Conservation (phyloP, 306 rosid species). For the Geum urbanum region DNA sequence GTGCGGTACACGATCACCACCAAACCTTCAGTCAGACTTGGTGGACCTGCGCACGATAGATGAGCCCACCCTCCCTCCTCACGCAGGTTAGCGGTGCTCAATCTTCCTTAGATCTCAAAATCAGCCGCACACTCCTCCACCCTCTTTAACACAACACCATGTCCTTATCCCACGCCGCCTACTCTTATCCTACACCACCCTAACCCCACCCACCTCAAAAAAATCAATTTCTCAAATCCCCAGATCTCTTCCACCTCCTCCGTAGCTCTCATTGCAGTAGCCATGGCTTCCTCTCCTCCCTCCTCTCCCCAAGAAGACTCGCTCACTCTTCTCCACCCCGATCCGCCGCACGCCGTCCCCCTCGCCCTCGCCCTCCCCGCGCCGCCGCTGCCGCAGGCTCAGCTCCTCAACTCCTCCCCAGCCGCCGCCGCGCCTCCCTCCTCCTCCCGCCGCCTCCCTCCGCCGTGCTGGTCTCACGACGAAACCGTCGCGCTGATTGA, state of each 20-base stretch:
- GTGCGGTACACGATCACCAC: constrained; percentile 17
- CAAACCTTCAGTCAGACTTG: constrained; percentile 25
- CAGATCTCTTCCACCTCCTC: neutral
- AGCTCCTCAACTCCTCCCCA: constrained; percentile 7
- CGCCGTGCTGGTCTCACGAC: constrained; percentile 90
- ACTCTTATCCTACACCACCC: constrained; percentile 10
- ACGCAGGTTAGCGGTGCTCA: constrained; percentile 63
- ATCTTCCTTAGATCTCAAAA: constrained; percentile 63
- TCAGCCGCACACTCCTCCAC: constrained; percentile 68
- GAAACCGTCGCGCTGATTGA: constrained; percentile 88
- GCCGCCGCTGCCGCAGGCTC: neutral
- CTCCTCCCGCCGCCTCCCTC: constrained; percentile 75
- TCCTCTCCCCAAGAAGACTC: constrained; percentile 33
- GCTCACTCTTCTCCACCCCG: constrained; percentile 32
- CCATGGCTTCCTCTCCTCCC: constrained; percentile 21
- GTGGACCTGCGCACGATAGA: constrained; percentile 27
- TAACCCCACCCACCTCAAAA: neutral
- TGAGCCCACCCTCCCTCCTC: constrained; percentile 16
- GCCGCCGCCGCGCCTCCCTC: constrained; percentile 20
- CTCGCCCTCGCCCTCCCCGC: constrained; percentile 47
- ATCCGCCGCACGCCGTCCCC: constrained; percentile 39
- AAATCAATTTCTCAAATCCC: neutral
- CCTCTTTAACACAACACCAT: constrained; percentile 38
- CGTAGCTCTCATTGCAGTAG: neutral
- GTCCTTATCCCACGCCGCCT: constrained; percentile 18